Base-by-base conservation (phyloP, 768 basidiomycete species). In the Mycena polygramma region DNA sequence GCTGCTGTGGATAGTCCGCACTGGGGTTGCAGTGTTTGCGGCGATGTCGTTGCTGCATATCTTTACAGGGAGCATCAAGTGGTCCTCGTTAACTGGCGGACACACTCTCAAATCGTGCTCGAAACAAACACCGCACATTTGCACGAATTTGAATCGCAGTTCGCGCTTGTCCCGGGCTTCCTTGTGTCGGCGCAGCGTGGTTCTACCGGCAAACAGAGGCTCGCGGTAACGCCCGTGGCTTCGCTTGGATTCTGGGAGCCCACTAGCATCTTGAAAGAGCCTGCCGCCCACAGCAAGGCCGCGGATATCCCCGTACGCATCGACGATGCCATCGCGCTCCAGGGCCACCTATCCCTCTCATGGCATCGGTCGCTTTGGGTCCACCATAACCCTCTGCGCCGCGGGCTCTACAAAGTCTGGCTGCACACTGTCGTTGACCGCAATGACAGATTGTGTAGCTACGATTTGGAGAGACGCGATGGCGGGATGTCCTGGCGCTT, bases 41-140 rank as follows among this genome's bases (percentile, higher is more conserved):
- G 65, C 36, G 49, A 52, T 45, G 51, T 59, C 30, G 57, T 49
- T 17, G 65, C 48, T 1, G 65, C 58, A 17, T 7, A 65, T 30
- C 14, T 66, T 7, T 4, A 36, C 14, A 5, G 7, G 10, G 4
- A 17, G 36, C 22, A 11, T 4, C 2, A 39, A 26, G 36, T 66
- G 7, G 36, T 58, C 3, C 55, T 66, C 26, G 37, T 66, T 36
- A 66, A 66, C 39, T 59, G 65, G 65, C 65, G 65, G 8, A 58
- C 24, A 24, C n/a, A 15, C 65, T 66, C 46, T 19, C 46, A 36
- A 24, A 17, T 58, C 8, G n/a, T 58, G 4, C 13, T 66, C 9
- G 2, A 11, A 11, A 24, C 35, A 6, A 11, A 36, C 22, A 36
- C 3, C 30, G 6, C 30, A 30, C 51, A 26, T 19, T 20, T 4